Evolutionary conservation across 1,284 basidiomycete species (phyloP), one percentile per base, ranked within the genome.

Genomic region (Rhodotorula sp.): DNA sequence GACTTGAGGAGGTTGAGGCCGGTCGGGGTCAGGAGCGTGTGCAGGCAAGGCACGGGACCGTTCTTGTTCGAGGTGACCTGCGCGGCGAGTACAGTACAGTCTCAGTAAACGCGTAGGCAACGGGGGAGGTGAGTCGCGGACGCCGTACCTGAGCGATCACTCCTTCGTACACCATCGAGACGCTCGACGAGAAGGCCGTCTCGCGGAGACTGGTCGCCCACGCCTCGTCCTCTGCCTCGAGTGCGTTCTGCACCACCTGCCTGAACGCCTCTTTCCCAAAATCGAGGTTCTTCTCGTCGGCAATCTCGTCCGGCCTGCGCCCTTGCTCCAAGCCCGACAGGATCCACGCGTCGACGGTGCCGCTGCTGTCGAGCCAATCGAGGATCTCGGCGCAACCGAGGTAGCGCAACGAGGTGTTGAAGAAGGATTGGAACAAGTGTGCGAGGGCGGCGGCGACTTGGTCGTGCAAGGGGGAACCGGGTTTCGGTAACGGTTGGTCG

Each of bases 131-230:
- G 34, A 34, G 34, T 6, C 34, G 34, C 34, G 7, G 59, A 10
- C 4, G 49, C 56, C 66, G 64, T 6, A 72, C 68, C 67, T 75
- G 73, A 3, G 62, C 61, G 10, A 73, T 52, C 23, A 75, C 70
- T 0, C 74, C 74, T 56, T 77, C 73, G 58, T 70, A 77, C 19
- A 67, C 71, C 76, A 77, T 77, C 50, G 64, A 68, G 26, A 77
- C 60, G 3, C 65, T 66, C 19, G 63, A 63, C 26, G 67, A 72
- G 66, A 74, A 74, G 18, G 67, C 74, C 28, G 70, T 72, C 60
- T 73, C 69, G 5, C 67, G 56, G 48, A 77, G 58, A 14, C 64
- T 68, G 18, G 66, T 73, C 48, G 76, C 67, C 74, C 69, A 77
- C 15, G 72, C 71, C 34, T 69, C 71, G 47, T 73, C 63, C 23